Conservation (phyloP, 1,284 basidiomycete genomes). For the Quambalaria eucalypti region DNA sequence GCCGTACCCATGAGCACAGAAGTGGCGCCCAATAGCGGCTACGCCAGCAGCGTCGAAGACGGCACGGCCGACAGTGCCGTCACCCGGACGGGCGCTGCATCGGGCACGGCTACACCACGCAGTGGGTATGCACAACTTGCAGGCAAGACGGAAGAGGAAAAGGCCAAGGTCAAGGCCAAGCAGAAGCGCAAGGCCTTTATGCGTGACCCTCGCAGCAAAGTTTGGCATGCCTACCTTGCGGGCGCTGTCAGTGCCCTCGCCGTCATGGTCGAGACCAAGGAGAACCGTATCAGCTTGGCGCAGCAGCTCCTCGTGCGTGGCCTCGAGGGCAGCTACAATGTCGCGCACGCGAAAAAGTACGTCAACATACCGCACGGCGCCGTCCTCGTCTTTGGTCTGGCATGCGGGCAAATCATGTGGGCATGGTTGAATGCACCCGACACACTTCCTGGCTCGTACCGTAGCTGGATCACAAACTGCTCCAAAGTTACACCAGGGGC, state of each 20-base stretch:
- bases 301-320: slow-evolving; percentile 82
- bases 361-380: slow-evolving; percentile 71
- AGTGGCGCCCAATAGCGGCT: background rate
- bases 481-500: slow-evolving; percentile 19
- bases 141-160: slow-evolving; percentile 24
- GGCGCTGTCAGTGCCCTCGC: slow-evolving; percentile 72
- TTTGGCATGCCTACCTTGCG: slow-evolving; percentile 82
- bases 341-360: slow-evolving; percentile 56
- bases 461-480: slow-evolving; percentile 40
- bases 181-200: slow-evolving; percentile 36
- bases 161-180: slow-evolving; percentile 20
- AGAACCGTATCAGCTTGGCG: slow-evolving; percentile 63
- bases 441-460: slow-evolving; percentile 29
- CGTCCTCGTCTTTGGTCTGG: slow-evolving; percentile 69
- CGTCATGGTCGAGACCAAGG: slow-evolving; percentile 69
- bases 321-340: slow-evolving; percentile 72
- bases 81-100: slow-evolving; percentile 3
- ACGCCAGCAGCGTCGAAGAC: slow-evolving; percentile 1
- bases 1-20: background rate
- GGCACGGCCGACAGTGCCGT: background rate
- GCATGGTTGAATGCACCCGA: slow-evolving; percentile 55
- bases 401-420: slow-evolving; percentile 72
- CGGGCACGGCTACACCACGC: slow-evolving; percentile 25
- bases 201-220: slow-evolving; percentile 44
- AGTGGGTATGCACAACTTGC: slow-evolving; percentile 21